Evolutionary conservation across 2,329 filamentous ascomycete species (phyloP).

Genomic region (Westerdykella ornata): DNA sequence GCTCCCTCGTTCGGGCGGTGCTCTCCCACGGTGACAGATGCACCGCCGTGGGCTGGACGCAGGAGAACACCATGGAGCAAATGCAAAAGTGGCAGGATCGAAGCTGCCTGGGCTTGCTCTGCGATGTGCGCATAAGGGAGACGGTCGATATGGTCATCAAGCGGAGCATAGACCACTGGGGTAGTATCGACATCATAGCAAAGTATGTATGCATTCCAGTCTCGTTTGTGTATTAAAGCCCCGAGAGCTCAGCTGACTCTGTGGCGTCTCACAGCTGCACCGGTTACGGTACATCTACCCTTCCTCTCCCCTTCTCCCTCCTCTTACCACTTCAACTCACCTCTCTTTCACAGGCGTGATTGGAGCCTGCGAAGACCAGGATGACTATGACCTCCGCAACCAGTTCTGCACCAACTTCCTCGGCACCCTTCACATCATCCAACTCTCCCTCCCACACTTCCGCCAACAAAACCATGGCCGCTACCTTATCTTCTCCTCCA

Average conservation of each 20-base stretch:
- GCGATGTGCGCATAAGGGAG: conserved; percentile 77
- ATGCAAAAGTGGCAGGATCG: conserved; percentile 62
- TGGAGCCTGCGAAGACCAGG: conserved; percentile 91
- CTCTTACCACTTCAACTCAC: background rate
- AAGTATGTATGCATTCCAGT: conserved; percentile 47
- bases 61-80: conserved; percentile 65
- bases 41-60: conserved; percentile 74
- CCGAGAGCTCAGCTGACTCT: conserved; percentile 1
- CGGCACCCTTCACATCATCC: conserved; percentile 88
- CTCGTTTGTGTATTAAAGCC: background rate
- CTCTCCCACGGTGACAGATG: conserved; percentile 77
- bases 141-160: conserved; percentile 69
- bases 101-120: conserved; percentile 73
- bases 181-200: conserved; percentile 77
- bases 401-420: conserved; percentile 99
- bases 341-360: conserved; percentile 53
- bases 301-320: background rate
- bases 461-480: conserved; percentile 65
- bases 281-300: conserved; percentile 59
- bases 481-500: conserved; percentile 92
- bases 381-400: conserved; percentile 87
- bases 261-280: conserved; percentile 53
- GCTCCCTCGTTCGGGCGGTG: conserved; percentile 77
- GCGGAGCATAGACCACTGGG: conserved; percentile 65
- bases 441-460: conserved; percentile 81